Base-by-base conservation (phyloP, 2,329 filamentous ascomycete genomes). In the Torrubiellomyces zombiae region DNA sequence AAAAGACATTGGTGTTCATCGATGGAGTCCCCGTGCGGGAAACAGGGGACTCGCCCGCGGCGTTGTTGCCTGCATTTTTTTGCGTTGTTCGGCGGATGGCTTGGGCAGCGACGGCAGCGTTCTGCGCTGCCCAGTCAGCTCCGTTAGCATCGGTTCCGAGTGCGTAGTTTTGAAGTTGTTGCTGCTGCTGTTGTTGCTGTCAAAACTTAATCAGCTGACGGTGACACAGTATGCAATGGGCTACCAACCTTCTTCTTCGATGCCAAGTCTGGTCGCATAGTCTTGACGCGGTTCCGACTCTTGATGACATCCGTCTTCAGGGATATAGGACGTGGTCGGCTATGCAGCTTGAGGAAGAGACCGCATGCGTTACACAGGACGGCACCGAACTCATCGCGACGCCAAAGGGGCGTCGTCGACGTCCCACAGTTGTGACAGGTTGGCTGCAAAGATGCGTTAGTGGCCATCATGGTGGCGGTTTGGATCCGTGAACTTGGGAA, bases 301-400 rank as follows among this genome's bases (percentile, higher is more conserved):
- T 98, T 98, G 60, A 98, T 98, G 38, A 95, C 86, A 60, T 98
- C 89, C 24, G 89, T 95, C 65, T 98, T 98, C 42, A 98, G 67
- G 40, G 81, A 92, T 50, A 93, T 94, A 38, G 89, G 89, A 28
- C 89, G 75, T 32, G 89, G 73, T 14, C 85, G 78, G 35, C 85
- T 85, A 50, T 98, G 89, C 38, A 98, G 67, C 65, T 98, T 98
- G 43, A 95, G 67, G 54, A 95, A 98, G 29, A 98, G 67, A 31
- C 89, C 89, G 55, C 89, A 98, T 44, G 89, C 89, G 57, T 98
- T 98, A 72, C 89, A 98, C 26, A 98, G 76, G 18, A 98, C 86
- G 1, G 83, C 78, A 38, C 89, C 89, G 43, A 77, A 72, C 59
- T 98, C 89, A 63, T 98, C 89, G 58, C 89, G 77, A 42, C 89